phyloP scores from a whole-genome alignment of 805 yeast genomes.

The Wickerhamiella cacticola region DNA sequence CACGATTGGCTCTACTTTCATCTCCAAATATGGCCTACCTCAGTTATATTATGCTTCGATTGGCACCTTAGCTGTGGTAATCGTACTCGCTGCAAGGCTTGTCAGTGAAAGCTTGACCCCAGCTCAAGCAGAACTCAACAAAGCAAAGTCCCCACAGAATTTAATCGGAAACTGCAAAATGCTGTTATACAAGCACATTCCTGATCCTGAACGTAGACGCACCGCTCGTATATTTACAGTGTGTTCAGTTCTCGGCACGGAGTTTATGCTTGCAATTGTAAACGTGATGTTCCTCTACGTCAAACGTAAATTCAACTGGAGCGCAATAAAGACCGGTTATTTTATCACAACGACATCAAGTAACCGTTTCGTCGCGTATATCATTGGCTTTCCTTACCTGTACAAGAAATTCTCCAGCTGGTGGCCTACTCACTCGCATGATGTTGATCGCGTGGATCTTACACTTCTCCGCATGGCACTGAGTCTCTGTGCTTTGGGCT shows the following conservation, averaged over 20 bases:
- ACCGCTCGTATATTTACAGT: slow-evolving; percentile 20
- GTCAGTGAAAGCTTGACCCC: slow-evolving; percentile 20
- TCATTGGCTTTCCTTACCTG: slow-evolving; percentile 23
- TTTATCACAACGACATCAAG: slow-evolving; percentile 24
- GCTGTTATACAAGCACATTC: slow-evolving; percentile 17
- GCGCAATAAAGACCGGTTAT: slow-evolving; percentile 27
- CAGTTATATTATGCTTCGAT: slow-evolving; percentile 14
- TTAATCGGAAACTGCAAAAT: slow-evolving; percentile 8
- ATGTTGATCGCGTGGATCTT: slow-evolving; percentile 20
- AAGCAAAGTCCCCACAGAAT: not conserved
- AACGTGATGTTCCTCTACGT: slow-evolving; percentile 23
- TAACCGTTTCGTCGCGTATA: slow-evolving; percentile 24
- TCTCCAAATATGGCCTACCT: slow-evolving; percentile 15
- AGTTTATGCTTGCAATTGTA: slow-evolving; percentile 16
- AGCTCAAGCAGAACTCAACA: slow-evolving; percentile 1
- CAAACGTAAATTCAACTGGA: slow-evolving; percentile 26
- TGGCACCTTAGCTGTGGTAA: slow-evolving; percentile 11
- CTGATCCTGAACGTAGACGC: slow-evolving; percentile 16
- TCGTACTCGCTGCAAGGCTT: slow-evolving; percentile 12
- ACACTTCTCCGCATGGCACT: slow-evolving; percentile 22
- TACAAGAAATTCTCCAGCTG: slow-evolving; percentile 17
- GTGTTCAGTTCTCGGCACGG: slow-evolving; percentile 19
- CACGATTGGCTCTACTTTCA: slow-evolving; percentile 18
- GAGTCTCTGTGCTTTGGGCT: slow-evolving; percentile 21
- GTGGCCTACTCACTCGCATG: slow-evolving; percentile 17